Base-by-base conservation (phyloP, 768 basidiomycete species). In the Auriscalpium microsporum region DNA sequence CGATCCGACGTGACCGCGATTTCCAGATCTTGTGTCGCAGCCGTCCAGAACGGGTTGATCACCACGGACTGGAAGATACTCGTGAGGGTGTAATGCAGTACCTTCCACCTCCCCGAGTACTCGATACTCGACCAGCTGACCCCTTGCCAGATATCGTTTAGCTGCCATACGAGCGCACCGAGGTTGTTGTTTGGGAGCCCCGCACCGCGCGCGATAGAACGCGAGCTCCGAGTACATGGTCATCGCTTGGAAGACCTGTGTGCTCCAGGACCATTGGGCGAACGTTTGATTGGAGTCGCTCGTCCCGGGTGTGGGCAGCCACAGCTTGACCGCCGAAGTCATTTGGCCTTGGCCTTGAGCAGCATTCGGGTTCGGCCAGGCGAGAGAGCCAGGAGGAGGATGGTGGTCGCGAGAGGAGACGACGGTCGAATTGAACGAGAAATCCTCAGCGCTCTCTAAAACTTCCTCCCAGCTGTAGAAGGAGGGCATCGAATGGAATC, bases 401-500 rank as follows among this genome's bases (percentile, higher is more conserved):
- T 82, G 81, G 56, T 81, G 80, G 50, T 81, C 78, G 36, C 80
- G 73, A 8, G 80, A 79, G 58, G 73, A 69, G 6, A 82, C 80
- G 8, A 78, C 78, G 0, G 77, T 78, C 0, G 79, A 80, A 64
- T 81, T 81, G 68, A 82, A 81, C 21, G 70, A 69, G 65, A 80
- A 81, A 60, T 81, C 80, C 9, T 73, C 75, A 0, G 75, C 72
- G 4, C 73, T 73, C 23, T 65, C 60, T 4, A 82, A 73, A 2
- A 79, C 81, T 61, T 82, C 78, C 60, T 81, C 72, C 81, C 81
- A 83, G 51, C 69, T 76, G 57, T 79, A 82, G 66, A 82, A 78
- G 1, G 80, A 82, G 4, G 81, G 81, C 76, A 81, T 79, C 0
- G 80, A 82, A 63, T 82, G 81, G 67, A 81, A 82, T 10, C 79